Evolutionary conservation across 306 rosid species (phyloP).

Genomic region (Rosa multiflora): DNA sequence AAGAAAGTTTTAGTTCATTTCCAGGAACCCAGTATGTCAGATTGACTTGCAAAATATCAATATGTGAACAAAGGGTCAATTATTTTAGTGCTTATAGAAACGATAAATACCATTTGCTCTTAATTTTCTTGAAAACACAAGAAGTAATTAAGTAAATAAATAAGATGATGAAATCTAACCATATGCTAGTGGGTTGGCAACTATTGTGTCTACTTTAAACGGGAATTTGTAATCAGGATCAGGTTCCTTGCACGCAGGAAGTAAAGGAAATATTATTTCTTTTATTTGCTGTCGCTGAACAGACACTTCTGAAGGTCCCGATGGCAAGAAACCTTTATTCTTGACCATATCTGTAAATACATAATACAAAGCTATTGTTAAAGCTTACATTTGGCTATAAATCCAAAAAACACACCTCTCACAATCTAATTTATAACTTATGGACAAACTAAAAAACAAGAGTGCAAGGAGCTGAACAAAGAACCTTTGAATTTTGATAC

Average conservation of each 20-base stretch:
- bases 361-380: conserved; percentile 6
- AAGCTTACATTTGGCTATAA: neutral
- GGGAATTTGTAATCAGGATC: conserved; percentile 60
- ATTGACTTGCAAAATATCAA: neutral
- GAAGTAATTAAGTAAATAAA: neutral
- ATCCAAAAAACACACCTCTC: too few relatives aligned
- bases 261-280: conserved; percentile 63
- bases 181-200: conserved; percentile 95
- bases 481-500: neutral
- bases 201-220: conserved; percentile 76
- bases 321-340: conserved; percentile 95
- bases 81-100: neutral
- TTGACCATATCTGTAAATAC: conserved; percentile 88
- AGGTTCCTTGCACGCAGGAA: conserved; percentile 72
- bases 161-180: conserved; percentile 51
- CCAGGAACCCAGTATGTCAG: neutral
- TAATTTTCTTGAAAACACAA: conserved; percentile 1
- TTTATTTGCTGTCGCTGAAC: conserved; percentile 77
- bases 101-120: neutral
- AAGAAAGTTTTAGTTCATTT: neutral
- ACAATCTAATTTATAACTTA: too few relatives aligned
- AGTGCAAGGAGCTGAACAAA: neutral
- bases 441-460: neutral
- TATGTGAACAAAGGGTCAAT: neutral
- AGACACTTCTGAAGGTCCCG: conserved; percentile 83